Conservation (phyloP, 164 flowering plant genomes). For the Aristolochia fimbriata region DNA sequence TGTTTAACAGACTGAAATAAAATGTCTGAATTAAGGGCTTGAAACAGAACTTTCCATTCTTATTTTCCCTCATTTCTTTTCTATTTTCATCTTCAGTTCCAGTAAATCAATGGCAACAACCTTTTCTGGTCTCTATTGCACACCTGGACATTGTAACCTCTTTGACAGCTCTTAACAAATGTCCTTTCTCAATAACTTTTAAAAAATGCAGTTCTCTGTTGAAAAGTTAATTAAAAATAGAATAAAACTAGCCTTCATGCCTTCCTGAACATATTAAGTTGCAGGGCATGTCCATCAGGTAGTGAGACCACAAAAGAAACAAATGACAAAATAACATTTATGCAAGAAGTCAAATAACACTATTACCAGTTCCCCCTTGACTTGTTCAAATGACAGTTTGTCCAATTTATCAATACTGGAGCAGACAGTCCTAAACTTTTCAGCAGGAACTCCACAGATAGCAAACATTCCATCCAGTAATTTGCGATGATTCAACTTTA, state of each 20-base stretch:
- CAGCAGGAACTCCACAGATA: conserved; percentile 89
- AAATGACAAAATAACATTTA: not conserved
- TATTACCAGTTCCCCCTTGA: conserved; percentile 82
- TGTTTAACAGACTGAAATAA: no score
- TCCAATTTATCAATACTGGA: conserved; percentile 97
- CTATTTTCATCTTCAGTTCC: not conserved
- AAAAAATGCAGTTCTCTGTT: not conserved
- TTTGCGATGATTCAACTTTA: conserved; percentile 84
- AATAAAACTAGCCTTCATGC: no score
- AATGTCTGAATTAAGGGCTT: no score
- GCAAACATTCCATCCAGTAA: conserved; percentile 90
- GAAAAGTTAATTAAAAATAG: not conserved
- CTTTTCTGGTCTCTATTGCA: not conserved
- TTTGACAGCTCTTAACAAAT: not conserved
- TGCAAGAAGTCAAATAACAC: not conserved
- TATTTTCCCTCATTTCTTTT: not conserved
- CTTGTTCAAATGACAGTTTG: conserved; percentile 74
- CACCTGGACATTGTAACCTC: not conserved
- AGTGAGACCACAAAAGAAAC: not conserved
- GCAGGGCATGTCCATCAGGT: not conserved
- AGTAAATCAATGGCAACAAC: not conserved
- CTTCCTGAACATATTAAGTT: not conserved
- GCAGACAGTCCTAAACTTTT: conserved; percentile 89
- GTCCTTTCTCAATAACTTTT: not conserved
- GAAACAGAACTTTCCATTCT: not conserved